Evolutionary conservation across 306 rosid genomes (phyloP), one percentile per base, ranked within the genome.

Genomic region (Corylus americana): DNA sequence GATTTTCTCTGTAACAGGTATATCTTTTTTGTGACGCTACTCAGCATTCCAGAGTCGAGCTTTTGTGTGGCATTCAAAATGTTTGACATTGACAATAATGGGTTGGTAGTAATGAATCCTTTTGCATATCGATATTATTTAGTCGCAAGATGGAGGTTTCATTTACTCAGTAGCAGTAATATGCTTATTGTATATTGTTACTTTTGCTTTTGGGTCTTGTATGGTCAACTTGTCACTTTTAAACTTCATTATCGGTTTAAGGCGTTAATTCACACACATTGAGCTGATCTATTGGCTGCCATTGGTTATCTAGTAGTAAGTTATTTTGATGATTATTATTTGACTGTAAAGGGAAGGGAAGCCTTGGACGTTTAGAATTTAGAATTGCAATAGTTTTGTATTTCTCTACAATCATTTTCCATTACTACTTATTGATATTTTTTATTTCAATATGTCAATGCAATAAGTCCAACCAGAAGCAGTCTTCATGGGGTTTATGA

Each of bases 1-100:
- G 58, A 37, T 77, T 22, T 51, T 78, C 74, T 83, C 11, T 85
- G 74, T 62, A 75, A 67, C 92, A 92, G 97, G 93, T 94, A 92
- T 74, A 94, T 94, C 31, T 94, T 94, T 81, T 87, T 94, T 79
- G 94, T 88, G 77, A 92, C 98, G 8, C 87, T 92, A 16, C 92
- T 94, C 79, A 83, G 98, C 91, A 92, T 94, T 78, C 97, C 97
- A 39, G 97, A 94, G 81, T 85, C 97, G 75, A 88, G 92, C 87
- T 94, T 92, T 81, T 75, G 72, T 16, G 93, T 86, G 71, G 84
- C 90, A 31, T 94, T 94, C 83, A 94, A 92, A 85, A 88, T 87
- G 98, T 94, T 94, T 83, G 98, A 94, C 71, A 62, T 74, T 35
- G 71, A 94, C 73, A 83, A 91, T 64, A 87, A 81, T 45, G 97